Evolutionary conservation across 352 stramenopile species (phyloP).

Genomic region (Phytophthora sansomeana): DNA sequence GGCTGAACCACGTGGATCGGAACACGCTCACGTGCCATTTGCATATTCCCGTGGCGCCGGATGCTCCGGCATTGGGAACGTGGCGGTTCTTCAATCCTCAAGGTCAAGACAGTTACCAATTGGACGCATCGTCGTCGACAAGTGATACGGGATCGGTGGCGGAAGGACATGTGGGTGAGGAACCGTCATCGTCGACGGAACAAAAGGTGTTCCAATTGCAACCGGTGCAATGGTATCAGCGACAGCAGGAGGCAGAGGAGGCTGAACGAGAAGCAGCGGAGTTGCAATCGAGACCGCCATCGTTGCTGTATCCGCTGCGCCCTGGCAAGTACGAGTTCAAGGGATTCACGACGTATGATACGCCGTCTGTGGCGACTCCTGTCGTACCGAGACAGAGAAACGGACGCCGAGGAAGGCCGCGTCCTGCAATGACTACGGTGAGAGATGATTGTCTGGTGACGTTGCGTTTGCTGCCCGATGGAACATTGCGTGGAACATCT

Average conservation of each 20-base stretch:
- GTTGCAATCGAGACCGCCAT: conserved; percentile 31
- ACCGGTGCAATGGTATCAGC: conserved; percentile 34
- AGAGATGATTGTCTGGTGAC: conserved; percentile 77
- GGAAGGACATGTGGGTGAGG: not conserved
- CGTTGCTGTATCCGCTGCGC: conserved; percentile 55
- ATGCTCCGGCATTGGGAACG: conserved; percentile 33
- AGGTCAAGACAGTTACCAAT: conserved; percentile 1
- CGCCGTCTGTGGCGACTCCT: conserved; percentile 14
- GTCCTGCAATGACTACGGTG: conserved; percentile 18
- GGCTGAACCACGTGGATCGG: conserved; percentile 46
- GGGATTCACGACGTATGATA: conserved; percentile 61
- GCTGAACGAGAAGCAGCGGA: conserved; percentile 10
- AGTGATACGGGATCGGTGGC: conserved; percentile 9
- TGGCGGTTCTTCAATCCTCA: conserved; percentile 33
- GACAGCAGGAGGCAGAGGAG: conserved; percentile 29
- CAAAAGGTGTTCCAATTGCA: conserved; percentile 40
- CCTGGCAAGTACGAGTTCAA: conserved; percentile 72
- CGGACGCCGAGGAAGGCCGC: conserved; percentile 12
- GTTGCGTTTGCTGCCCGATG: conserved; percentile 61
- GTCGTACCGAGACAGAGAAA: conserved; percentile 21
- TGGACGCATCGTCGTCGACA: conserved; percentile 22
- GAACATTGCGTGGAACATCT: conserved; percentile 59
- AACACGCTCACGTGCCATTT: conserved; percentile 54
- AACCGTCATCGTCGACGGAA: not conserved
- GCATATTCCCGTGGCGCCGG: conserved; percentile 39